A percentile compares a stretch with the other conserved stretches of the same genome.
phyloP scores from a whole-genome alignment of 2,329 filamentous ascomycete genomes.

The Fusarium sp. region DNA sequence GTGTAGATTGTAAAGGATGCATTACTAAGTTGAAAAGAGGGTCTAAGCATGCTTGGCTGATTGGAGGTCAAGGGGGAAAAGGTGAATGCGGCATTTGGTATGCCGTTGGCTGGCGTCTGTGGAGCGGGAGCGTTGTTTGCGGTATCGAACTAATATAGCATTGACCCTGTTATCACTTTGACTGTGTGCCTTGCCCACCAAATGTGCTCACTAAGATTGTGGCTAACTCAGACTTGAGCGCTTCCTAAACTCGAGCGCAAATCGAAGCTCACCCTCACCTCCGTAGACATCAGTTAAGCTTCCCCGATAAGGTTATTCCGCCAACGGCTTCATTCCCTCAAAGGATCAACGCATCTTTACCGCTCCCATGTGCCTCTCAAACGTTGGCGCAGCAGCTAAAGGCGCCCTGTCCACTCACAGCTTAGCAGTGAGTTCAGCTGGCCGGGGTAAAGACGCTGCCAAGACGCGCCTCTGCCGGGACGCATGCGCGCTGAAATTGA shows the following conservation, averaged over 20 bases:
- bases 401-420: constrained; percentile 21
- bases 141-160: background rate
- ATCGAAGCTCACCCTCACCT: background rate
- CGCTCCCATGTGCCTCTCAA: background rate
- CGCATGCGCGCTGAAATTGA: background rate
- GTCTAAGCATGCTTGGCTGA: background rate
- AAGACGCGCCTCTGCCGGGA: background rate
- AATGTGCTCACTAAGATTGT: background rate
- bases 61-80: background rate
- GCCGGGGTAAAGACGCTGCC: constrained; percentile 13
- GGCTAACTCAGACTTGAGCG: background rate
- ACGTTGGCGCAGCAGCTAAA: constrained; percentile 27
- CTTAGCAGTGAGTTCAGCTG: constrained; percentile 27
- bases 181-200: background rate
- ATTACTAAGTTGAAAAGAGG: background rate
- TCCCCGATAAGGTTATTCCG: constrained; percentile 21
- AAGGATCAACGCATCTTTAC: background rate
- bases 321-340: background rate
- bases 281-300: constrained; percentile 11
- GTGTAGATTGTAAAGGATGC: background rate
- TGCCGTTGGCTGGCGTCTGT: background rate
- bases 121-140: background rate
- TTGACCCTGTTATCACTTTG: background rate
- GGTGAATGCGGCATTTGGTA: background rate
- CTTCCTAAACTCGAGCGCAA: background rate